phyloP scores from a whole-genome alignment of 352 stramenopile species.

The Plasmopara viticola region DNA sequence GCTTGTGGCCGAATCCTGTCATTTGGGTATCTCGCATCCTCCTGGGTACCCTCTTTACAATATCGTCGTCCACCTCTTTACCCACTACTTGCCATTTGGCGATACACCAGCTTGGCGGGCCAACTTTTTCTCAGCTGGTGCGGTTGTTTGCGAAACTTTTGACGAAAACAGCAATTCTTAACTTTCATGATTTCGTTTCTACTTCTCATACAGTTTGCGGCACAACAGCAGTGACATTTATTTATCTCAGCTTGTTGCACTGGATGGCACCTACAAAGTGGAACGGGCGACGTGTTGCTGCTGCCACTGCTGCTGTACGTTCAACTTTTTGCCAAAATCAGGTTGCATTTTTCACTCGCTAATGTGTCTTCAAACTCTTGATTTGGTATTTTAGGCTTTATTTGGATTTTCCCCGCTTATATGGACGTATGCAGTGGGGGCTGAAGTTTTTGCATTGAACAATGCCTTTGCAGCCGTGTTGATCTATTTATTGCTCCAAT shows the following conservation, averaged over 20 bases:
- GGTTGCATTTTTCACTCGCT: too few relatives aligned
- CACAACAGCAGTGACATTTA: conserved; percentile 37
- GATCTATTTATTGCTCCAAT: conserved; percentile 55
- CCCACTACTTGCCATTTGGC: conserved; percentile 22
- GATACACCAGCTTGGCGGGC: conserved; percentile 69
- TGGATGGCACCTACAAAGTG: conserved; percentile 28
- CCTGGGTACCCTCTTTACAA: conserved; percentile 94
- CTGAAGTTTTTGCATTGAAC: conserved; percentile 97
- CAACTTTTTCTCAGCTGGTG: conserved; percentile 87
- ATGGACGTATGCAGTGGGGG: conserved; percentile 92
- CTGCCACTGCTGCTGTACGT: conserved; percentile 51
- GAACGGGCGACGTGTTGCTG: conserved; percentile 26
- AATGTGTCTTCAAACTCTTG: background rate
- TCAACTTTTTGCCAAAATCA: background rate
- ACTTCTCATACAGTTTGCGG: conserved; percentile 41
- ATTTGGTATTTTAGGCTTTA: conserved; percentile 30
- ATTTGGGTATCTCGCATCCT: conserved; percentile 89
- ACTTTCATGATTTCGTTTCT: background rate
- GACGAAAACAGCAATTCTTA: background rate
- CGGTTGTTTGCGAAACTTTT: background rate
- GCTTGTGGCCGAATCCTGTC: conserved; percentile 91
- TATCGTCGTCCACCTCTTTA: conserved; percentile 77
- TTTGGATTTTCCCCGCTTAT: conserved; percentile 91
- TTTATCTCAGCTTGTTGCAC: conserved; percentile 50
- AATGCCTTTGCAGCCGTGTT: conserved; percentile 88